Conservation (phyloP, 2,329 filamentous ascomycete genomes). For the Pyricularia sp. region DNA sequence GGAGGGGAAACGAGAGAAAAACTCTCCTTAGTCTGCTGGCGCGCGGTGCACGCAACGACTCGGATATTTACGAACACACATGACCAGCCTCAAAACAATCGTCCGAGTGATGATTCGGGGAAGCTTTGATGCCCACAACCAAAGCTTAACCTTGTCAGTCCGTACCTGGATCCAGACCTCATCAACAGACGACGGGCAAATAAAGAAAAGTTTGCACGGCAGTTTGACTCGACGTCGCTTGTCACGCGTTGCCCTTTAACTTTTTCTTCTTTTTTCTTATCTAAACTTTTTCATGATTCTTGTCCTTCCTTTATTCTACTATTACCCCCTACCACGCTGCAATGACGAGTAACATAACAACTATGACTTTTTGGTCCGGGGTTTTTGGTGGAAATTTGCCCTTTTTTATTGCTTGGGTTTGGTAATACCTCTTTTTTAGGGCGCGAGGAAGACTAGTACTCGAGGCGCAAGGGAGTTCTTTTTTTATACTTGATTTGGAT, state of each 20-base stretch:
- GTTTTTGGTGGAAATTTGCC: neutral
- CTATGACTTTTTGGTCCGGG: neutral
- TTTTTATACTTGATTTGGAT: conserved; percentile 1
- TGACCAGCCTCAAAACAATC: neutral
- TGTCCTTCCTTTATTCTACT: neutral
- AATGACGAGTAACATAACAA: neutral
- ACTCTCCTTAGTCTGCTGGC: neutral
- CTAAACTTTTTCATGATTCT: neutral
- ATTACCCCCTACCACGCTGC: neutral
- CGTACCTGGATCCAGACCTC: neutral
- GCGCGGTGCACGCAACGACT: neutral
- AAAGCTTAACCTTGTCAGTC: neutral
- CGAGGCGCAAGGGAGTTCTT: neutral
- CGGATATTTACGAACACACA: neutral
- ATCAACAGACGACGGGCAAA: neutral
- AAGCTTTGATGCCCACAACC: neutral
- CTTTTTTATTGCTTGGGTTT: neutral
- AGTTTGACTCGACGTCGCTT: neutral
- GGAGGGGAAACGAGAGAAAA: neutral
- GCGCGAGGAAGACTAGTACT: neutral
- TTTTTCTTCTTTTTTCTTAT: neutral
- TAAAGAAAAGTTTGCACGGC: neutral
- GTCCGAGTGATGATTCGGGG: neutral
- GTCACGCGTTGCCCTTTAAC: neutral
- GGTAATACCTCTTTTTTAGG: neutral